Base-by-base conservation (phyloP, 129 eudicot species). In the Deinandra increscens region DNA sequence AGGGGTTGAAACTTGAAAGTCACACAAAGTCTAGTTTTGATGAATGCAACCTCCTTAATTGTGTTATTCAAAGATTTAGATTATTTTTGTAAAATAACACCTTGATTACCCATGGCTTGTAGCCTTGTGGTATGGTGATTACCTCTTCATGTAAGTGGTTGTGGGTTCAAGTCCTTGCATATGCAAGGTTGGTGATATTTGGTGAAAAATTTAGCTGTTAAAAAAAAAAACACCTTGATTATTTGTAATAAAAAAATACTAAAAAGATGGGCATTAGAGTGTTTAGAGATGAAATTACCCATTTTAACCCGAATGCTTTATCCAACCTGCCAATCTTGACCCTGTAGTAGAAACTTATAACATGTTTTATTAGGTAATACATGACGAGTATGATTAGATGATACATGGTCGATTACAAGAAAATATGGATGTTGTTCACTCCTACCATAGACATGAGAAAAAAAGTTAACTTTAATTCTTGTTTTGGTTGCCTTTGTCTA, bases 371-470 rank as follows among this genome's bases (percentile, higher is more conserved):
- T 51, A 50, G 15, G 38, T 42, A 42, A 64, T 26, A 26, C 45
- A 65, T 74, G 79, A 22, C 4, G 39, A 39, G 26, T 18, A 41
- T 68, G 31, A 37, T 62, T 31, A 37, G n/a, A n/a, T n/a, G n/a
- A n/a, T n/a, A n/a, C n/a, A n/a, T n/a, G n/a, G n/a, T n/a, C n/a
- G n/a, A n/a, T n/a, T n/a, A n/a, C n/a, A n/a, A n/a, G n/a, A n/a
- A n/a, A n/a, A n/a, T n/a, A n/a, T n/a, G n/a, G n/a, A n/a, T n/a
- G n/a, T n/a, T n/a, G n/a, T n/a, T n/a, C n/a, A n/a, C n/a, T n/a
- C n/a, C n/a, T n/a, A n/a, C n/a, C n/a, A n/a, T n/a, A n/a, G n/a
- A n/a, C n/a, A n/a, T n/a, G n/a, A n/a, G n/a, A n/a, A n/a, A n/a
- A n/a, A n/a, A n/a, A n/a, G n/a, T n/a, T n/a, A n/a, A n/a, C n/a